These are phyloP conservation scores for Edaphochlamys debaryana DNA, from an alignment of 139 green algal genomes.

Conservation along the genomic window DNA sequence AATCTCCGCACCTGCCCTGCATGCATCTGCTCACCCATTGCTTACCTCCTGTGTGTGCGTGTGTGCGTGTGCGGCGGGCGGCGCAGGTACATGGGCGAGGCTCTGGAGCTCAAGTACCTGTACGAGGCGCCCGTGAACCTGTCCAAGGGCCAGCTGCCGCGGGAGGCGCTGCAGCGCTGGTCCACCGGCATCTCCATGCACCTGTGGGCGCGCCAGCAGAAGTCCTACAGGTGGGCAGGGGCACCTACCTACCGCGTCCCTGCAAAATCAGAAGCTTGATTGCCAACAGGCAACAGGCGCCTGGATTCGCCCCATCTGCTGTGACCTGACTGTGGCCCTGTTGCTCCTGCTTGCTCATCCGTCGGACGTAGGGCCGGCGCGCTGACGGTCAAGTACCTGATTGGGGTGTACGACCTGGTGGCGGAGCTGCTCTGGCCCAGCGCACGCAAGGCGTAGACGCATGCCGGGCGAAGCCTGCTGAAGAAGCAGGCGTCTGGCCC, in stretches of 20 bases:
- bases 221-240: conserved; percentile 30
- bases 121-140: conserved; percentile 18
- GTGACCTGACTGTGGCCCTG: too few relatives aligned
- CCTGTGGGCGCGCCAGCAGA: conserved; percentile 10
- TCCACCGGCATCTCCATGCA: conserved; percentile 15
- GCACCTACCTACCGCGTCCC: too few relatives aligned
- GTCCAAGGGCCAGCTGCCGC: background rate
- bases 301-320: too few relatives aligned
- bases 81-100: conserved; percentile 31
- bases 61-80: too few relatives aligned
- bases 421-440: conserved; percentile 32
- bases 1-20: background rate
- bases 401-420: conserved; percentile 27
- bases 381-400: conserved; percentile 31
- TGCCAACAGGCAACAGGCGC: too few relatives aligned
- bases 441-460: too few relatives aligned
- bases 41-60: background rate
- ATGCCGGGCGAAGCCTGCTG: too few relatives aligned
- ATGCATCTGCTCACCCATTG: background rate
- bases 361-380: conserved; percentile 1
- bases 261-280: too few relatives aligned
- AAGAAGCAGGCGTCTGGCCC: too few relatives aligned
- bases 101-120: background rate
- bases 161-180: background rate
- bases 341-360: too few relatives aligned